Evolutionary conservation across 148 eudicot species (phyloP).

Genomic region (Rhododendron ovatum): DNA sequence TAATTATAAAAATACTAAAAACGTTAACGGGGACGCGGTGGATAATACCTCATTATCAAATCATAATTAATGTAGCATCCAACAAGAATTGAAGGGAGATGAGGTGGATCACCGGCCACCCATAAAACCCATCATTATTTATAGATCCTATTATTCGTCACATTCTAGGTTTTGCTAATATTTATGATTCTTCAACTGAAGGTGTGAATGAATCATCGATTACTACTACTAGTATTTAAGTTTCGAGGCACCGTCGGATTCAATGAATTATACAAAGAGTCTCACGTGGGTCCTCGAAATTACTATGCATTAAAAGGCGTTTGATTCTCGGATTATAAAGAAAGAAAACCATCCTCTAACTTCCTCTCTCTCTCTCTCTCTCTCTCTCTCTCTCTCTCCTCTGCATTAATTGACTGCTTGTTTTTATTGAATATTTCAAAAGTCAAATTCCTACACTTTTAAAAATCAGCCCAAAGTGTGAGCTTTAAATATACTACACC

Average conservation of each 20-base stretch:
- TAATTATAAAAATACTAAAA: too few species aligned
- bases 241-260: conserved; percentile 1
- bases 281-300: not conserved
- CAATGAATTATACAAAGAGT: not conserved
- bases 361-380: not conserved
- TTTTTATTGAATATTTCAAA: not conserved
- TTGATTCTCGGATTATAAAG: not conserved
- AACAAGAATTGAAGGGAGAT: not conserved
- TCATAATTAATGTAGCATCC: not conserved
- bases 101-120: conserved; percentile 4
- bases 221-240: not conserved
- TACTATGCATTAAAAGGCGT: not conserved
- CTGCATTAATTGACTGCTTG: not conserved
- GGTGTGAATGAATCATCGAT: not conserved
- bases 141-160: not conserved
- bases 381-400: not conserved
- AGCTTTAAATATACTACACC: not conserved
- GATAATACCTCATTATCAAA: not conserved
- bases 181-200: not conserved
- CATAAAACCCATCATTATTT: not conserved
- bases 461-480: not conserved
- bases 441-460: not conserved
- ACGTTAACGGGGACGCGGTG: too few species aligned
- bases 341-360: too few species aligned
- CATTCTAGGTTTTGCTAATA: not conserved